Evolutionary conservation across 495 filamentous ascomycete genomes (phyloP).

Genomic region (Poronia punctata): DNA sequence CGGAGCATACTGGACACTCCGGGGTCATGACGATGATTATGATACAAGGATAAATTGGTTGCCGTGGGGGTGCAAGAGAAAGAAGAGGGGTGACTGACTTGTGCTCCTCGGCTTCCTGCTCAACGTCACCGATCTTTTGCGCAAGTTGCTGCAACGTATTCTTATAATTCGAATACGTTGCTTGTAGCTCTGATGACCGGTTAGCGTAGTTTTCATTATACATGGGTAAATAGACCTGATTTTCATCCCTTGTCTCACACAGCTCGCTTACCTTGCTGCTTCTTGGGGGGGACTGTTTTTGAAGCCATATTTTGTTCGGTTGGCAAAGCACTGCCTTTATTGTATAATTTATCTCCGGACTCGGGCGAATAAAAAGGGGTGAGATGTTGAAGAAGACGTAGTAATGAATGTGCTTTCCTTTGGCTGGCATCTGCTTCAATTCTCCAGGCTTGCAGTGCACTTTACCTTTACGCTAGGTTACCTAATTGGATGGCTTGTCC

Average conservation of each 20-base stretch:
- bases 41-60: conserved; percentile 14
- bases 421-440: conserved; percentile 11
- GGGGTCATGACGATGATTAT: conserved; percentile 11
- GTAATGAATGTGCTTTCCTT: conserved; percentile 3
- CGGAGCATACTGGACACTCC: conserved; percentile 3
- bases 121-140: conserved; percentile 92
- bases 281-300: conserved; percentile 48
- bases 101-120: conserved; percentile 95
- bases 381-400: conserved; percentile 4
- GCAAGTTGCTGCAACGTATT: conserved; percentile 89
- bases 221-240: not conserved
- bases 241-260: not conserved
- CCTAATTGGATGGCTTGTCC: conserved; percentile 12
- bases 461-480: not conserved
- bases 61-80: conserved; percentile 4
- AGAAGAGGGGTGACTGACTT: conserved; percentile 57
- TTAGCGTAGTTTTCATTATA: conserved; percentile 13
- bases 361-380: not conserved
- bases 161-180: conserved; percentile 92
- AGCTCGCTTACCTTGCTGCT: conserved; percentile 71
- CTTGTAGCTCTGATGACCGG: conserved; percentile 69
- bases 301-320: conserved; percentile 30
- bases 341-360: not conserved
- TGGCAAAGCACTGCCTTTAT: not conserved
- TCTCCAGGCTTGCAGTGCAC: conserved; percentile 8